Percentiles rank a stretch among this genome's conserved stretches.
phyloP scores from a whole-genome alignment of 2,329 filamentous ascomycete genomes.

The Tolypocladium tropicale region DNA sequence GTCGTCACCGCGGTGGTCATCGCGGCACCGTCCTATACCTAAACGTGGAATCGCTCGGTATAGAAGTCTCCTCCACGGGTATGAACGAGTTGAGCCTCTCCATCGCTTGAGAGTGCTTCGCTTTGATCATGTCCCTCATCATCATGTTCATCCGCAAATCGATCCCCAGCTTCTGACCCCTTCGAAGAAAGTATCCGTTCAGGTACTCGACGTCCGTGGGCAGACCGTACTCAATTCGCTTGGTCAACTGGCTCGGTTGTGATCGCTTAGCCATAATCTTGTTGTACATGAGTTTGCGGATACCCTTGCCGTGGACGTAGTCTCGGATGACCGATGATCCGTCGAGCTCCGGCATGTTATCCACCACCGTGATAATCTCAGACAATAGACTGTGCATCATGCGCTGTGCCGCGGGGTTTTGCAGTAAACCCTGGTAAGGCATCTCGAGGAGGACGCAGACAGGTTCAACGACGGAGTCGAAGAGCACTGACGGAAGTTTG shows the following conservation, averaged over 20 bases:
- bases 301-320: conserved; percentile 46
- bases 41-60: conserved; percentile 11
- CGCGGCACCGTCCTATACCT: conserved; percentile 10
- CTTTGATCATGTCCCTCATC: conserved; percentile 62
- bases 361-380: conserved; percentile 66
- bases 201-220: conserved; percentile 72
- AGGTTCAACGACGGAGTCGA: conserved; percentile 69
- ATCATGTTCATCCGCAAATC: conserved; percentile 62
- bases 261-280: conserved; percentile 33
- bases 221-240: conserved; percentile 49
- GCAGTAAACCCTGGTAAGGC: conserved; percentile 59
- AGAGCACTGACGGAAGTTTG: conserved; percentile 71
- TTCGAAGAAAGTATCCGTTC: conserved; percentile 76
- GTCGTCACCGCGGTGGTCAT: neutral
- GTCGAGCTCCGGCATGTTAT: conserved; percentile 62
- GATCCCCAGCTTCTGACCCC: conserved; percentile 65
- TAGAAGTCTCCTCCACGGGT: conserved; percentile 24
- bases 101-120: conserved; percentile 39
- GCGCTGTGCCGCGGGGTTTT: conserved; percentile 53
- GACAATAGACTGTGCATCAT: conserved; percentile 61
- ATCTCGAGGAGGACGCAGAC: conserved; percentile 71
- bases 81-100: conserved; percentile 21
- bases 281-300: conserved; percentile 46
- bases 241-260: conserved; percentile 53
- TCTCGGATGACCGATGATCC: conserved; percentile 45